Evolutionary conservation across 2,329 filamentous ascomycete species (phyloP), one percentile per base, ranked within the genome.

Genomic region (Didymella exigua): DNA sequence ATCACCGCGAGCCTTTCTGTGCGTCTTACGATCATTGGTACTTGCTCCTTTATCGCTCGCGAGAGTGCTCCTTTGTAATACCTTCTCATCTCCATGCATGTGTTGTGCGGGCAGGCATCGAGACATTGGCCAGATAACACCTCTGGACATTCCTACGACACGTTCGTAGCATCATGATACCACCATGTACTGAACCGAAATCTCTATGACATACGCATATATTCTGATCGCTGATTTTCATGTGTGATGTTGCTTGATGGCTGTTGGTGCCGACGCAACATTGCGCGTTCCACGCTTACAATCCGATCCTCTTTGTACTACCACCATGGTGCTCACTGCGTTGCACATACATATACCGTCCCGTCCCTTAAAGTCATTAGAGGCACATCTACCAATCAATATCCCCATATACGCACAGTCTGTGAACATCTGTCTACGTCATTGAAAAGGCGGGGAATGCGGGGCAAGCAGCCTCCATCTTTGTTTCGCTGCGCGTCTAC

Each of bases 361-460:
- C 27, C n/a, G n/a, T n/a, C n/a, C n/a, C n/a, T n/a, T n/a, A n/a
- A n/a, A n/a, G n/a, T n/a, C n/a, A n/a, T n/a, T n/a, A n/a, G n/a
- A n/a, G n/a, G n/a, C n/a, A n/a, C n/a, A n/a, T n/a, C n/a, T n/a
- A n/a, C n/a, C n/a, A n/a, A n/a, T n/a, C n/a, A n/a, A n/a, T n/a
- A n/a, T 18, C 18, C 2, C 23, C n/a, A 10, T 27, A 27, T 27
- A 27, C 10, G 10, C 26, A 27, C 5, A 10, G 26, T n/a, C 36
- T 13, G 19, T 2, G 5, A 13, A 40, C 19, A 33, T 5, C n/a
- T 4, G n/a, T 8, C 30, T 27, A 55, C 46, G 46, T 55, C 46
- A 50, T 53, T 18, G 26, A 14, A 38, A 44, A 34, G 38, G 46
- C 52, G 52, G 45, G 51, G 51, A 29, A 45, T 36, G 51, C 46